These are phyloP conservation scores for Podospora bellae-mahoneyi DNA, from an alignment of 495 filamentous ascomycete species.

Conservation along the genomic window DNA sequence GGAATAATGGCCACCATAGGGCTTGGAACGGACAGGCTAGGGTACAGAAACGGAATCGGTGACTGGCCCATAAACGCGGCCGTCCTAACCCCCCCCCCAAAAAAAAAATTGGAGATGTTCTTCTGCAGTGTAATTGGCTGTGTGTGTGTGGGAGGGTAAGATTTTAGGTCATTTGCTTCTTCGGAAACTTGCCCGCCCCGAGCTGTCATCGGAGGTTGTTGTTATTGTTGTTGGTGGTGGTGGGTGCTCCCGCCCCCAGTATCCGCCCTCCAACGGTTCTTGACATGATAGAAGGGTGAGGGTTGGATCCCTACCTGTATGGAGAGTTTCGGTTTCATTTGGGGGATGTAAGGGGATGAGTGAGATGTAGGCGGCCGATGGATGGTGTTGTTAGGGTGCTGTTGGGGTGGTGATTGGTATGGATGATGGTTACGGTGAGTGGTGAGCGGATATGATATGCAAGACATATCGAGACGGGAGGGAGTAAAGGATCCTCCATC, in stretches of 20 bases:
- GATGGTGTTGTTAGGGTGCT: no score
- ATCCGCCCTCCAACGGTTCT: background rate
- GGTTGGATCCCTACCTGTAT: background rate
- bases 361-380: background rate
- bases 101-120: background rate
- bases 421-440: no score
- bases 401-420: no score
- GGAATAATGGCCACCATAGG: background rate
- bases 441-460: no score
- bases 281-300: no score
- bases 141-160: slow-evolving; percentile 8
- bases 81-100: background rate
- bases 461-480: no score
- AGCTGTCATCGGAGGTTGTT: background rate
- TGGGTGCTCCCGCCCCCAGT: background rate
- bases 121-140: no score
- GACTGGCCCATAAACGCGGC: slow-evolving; percentile 2
- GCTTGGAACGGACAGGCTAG: background rate
- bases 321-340: background rate
- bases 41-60: background rate
- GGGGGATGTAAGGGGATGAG: background rate
- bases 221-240: background rate
- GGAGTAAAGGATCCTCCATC: no score
- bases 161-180: background rate
- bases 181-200: background rate